Percentiles rank a stretch among this genome's conserved stretches.
Evolutionary conservation across 345 rosid species (phyloP).

Genomic region (Geranium brycei): DNA sequence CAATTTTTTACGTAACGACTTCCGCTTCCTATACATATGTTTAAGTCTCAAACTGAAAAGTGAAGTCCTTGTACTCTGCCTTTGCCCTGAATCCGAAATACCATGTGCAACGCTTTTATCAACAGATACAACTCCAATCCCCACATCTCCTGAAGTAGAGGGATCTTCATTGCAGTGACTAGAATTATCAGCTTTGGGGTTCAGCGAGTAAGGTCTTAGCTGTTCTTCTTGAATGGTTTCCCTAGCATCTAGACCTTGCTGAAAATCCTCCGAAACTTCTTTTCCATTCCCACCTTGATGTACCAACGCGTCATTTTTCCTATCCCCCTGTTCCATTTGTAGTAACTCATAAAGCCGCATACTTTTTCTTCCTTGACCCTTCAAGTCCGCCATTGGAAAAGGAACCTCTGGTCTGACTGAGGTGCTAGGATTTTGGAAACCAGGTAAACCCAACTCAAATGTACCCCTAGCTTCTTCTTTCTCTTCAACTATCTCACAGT

Average conservation of each 20-base stretch:
- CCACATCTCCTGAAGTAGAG: conserved; percentile 64
- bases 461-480: conserved; percentile 20
- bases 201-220: conserved; percentile 18
- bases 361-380: conserved; percentile 54
- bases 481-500: conserved; percentile 41
- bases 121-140: conserved; percentile 23
- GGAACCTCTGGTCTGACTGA: conserved; percentile 20
- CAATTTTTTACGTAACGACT: conserved; percentile 76
- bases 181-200: conserved; percentile 21
- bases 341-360: conserved; percentile 80
- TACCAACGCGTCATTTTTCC: conserved; percentile 16
- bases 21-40: conserved; percentile 66
- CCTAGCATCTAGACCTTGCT: conserved; percentile 14
- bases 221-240: conserved; percentile 15
- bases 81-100: conserved; percentile 28
- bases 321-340: conserved; percentile 54
- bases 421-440: conserved; percentile 13
- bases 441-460: conserved; percentile 13
- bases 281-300: conserved; percentile 18
- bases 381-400: conserved; percentile 29
- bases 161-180: conserved; percentile 44
- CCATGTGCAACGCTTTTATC: conserved; percentile 18
- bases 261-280: conserved; percentile 18
- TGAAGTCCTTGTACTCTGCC: conserved; percentile 43
- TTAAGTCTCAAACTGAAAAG: conserved; percentile 50